Percentiles rank a stretch among this genome's conserved stretches.
Conservation (phyloP, 768 basidiomycete species). For the Lentinula edodes region DNA sequence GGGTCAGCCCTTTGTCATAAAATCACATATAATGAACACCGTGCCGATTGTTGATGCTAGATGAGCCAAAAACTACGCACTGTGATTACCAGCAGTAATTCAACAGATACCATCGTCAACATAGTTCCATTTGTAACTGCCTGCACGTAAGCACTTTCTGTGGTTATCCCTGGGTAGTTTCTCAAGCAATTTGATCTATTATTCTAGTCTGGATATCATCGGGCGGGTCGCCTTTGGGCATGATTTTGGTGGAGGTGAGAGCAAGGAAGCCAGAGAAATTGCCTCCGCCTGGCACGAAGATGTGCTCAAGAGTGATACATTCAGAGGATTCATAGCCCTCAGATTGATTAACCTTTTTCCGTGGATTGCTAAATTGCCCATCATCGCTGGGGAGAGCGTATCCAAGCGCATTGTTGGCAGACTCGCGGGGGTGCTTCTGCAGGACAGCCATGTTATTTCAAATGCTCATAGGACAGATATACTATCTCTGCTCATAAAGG, state of each 20-base stretch:
- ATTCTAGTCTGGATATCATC: slow-evolving; percentile 20
- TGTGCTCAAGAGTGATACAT: slow-evolving; percentile 13
- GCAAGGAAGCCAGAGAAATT: slow-evolving; percentile 20
- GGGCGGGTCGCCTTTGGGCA: slow-evolving; percentile 34
- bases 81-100: background rate
- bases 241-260: slow-evolving; percentile 22
- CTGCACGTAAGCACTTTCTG: slow-evolving; percentile 7
- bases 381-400: slow-evolving; percentile 19
- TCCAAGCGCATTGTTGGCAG: slow-evolving; percentile 18
- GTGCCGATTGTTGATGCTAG: background rate
- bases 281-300: slow-evolving; percentile 17
- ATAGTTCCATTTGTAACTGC: background rate
- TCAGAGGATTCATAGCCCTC: slow-evolving; percentile 21
- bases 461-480: slow-evolving; percentile 16
- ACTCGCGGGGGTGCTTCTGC: slow-evolving; percentile 18
- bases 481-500: slow-evolving; percentile 18
- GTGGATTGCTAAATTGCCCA: slow-evolving; percentile 16
- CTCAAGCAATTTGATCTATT: background rate
- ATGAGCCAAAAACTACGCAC: background rate
- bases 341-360: slow-evolving; percentile 23
- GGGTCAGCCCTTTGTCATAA: slow-evolving; percentile 7
- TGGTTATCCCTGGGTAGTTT: too few relatives aligned
- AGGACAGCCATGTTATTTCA: slow-evolving; percentile 8
- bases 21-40: too few relatives aligned
- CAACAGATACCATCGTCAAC: background rate